Evolutionary conservation across 1,284 basidiomycete genomes (phyloP), one percentile per base, ranked within the genome.

Genomic region (Ustilago bromivora): DNA sequence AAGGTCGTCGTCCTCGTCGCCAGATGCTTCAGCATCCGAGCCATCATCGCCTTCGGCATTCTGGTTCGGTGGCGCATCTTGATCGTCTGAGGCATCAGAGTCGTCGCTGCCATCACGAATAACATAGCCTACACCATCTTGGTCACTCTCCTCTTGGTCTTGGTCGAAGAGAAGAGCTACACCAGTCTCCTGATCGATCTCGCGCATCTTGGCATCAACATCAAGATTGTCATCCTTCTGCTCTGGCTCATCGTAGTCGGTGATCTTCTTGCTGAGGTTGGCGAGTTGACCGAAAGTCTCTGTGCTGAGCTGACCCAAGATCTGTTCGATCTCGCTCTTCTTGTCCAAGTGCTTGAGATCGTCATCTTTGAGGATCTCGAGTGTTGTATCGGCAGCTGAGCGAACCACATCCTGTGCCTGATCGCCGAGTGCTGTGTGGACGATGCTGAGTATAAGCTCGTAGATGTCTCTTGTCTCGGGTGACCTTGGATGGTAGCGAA

Each of bases 261-360:
- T 98, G 58, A 99, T 92, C 89, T 98, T 98, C 88, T 98, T 98
- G 61, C 92, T 91, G 53, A 99, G 89, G 81, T 90, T 93, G 76
- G 98, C 89, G 54, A 99, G 89, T 87, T 96, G 93, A 15, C 92
- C 90, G 86, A 98, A 99, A 4, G 88, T 85, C 74, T 98, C 96
- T 81, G 90, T 91, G 12, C 90, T 87, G 12, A 97, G 85, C 0
- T 89, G 75, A 0, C 93, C 91, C 4, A 96, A 85, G 57, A 98
- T 90, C 13, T 91, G 91, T 87, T 98, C 93, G 35, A 96, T 91
- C 83, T 98, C 95, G 87, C 92, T 94, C 88, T 98, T 97, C 90
- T 96, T 96, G 89, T 99, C 97, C 82, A 98, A 94, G 87, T 99
- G 96, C 88, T 96, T 97, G 88, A 96, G 87, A 71, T 90, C 88